Evolutionary conservation across 441 rosid species (phyloP).

Genomic region (Omphalea diandra): DNA sequence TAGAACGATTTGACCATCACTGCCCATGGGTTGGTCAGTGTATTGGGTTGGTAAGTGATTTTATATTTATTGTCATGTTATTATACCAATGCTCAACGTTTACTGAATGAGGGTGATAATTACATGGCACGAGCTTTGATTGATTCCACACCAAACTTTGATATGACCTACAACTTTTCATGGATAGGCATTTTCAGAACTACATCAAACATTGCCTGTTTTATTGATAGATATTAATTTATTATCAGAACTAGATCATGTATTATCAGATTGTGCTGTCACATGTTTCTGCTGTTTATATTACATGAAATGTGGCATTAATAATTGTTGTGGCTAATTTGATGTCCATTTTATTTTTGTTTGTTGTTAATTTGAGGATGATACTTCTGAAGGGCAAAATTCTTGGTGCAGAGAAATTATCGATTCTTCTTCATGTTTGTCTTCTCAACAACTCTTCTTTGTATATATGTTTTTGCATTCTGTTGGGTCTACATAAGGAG

Average conservation of each 20-base stretch:
- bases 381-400: slow-evolving; percentile 17
- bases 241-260: not conserved
- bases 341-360: slow-evolving; percentile 13
- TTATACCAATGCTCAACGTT: not conserved
- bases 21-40: slow-evolving; percentile 99
- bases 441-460: slow-evolving; percentile 76
- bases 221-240: not conserved
- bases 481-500: slow-evolving; percentile 89
- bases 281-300: not conserved
- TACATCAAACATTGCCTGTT: not conserved
- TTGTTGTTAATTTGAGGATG: not conserved
- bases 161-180: not conserved
- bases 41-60: slow-evolving; percentile 75
- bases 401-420: slow-evolving; percentile 84
- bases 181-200: not conserved
- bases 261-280: not conserved
- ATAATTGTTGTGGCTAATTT: slow-evolving; percentile 2
- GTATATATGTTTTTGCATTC: slow-evolving; percentile 86
- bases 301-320: slow-evolving; percentile 5
- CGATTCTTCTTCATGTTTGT: slow-evolving; percentile 99
- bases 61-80: not conserved
- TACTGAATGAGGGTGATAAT: not conserved
- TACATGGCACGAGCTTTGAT: slow-evolving; percentile 3
- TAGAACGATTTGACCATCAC: slow-evolving; percentile 93
- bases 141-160: not conserved